Conservation (phyloP, 2,329 filamentous ascomycete genomes). For the Ascochyta viciae-villosae region DNA sequence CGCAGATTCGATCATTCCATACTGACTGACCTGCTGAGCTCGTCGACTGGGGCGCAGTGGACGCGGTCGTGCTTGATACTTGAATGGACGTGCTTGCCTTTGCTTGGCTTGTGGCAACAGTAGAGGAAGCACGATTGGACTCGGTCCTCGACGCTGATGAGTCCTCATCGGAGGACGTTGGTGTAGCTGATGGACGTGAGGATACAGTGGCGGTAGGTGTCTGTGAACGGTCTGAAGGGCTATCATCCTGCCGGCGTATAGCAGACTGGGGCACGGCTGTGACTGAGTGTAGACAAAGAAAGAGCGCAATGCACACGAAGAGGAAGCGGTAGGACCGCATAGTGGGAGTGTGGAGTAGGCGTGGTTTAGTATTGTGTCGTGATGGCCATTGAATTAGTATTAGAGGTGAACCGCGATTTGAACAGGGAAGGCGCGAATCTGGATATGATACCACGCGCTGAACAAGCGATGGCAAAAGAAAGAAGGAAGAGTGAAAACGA, state of each 20-base stretch:
- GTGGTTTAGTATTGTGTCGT: constrained; percentile 20
- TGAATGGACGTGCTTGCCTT: constrained; percentile 18
- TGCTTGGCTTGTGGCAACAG: constrained; percentile 22
- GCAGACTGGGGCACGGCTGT: constrained; percentile 30
- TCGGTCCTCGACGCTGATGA: constrained; percentile 20
- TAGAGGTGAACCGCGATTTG: constrained; percentile 12
- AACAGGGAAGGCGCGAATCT: constrained; percentile 13
- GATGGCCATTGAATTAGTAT: constrained; percentile 39
- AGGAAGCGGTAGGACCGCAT: constrained; percentile 42
- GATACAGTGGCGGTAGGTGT: constrained; percentile 23
- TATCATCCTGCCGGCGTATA: constrained; percentile 43
- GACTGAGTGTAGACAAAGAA: constrained; percentile 35
- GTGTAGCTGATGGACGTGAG: constrained; percentile 26
- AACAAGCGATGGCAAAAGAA: constrained; percentile 22
- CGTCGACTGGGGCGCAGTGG: constrained; percentile 26
- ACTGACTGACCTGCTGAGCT: constrained; percentile 28
- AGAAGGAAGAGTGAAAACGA: constrained; percentile 21
- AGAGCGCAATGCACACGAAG: constrained; percentile 34
- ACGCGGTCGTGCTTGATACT: constrained; percentile 25
- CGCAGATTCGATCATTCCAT: not conserved
- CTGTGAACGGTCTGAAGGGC: constrained; percentile 21
- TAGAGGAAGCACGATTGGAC: constrained; percentile 22
- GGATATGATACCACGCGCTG: not conserved
- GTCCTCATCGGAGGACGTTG: constrained; percentile 13
- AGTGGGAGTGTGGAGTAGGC: constrained; percentile 18